Base-by-base conservation (phyloP, 441 rosid species). In the Erodium moschatum region DNA sequence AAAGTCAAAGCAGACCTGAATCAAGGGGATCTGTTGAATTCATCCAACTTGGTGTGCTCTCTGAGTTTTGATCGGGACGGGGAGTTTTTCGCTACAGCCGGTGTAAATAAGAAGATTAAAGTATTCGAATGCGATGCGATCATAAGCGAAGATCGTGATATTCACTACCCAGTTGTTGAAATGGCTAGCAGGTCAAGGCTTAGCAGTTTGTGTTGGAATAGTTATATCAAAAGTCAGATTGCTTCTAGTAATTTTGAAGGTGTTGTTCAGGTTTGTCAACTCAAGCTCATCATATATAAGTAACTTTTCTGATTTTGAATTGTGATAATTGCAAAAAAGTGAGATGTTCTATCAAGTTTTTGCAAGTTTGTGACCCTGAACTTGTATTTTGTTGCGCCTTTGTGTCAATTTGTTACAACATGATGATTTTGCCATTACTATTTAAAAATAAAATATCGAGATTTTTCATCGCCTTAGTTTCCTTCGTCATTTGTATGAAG, bases 241-340 rank as follows among this genome's bases (percentile, higher is more conserved):
- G 97, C 97, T 64, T 91, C 97, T 9, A 91, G 99, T 71, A 94
- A 94, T 84, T 90, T 94, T 70, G 97, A 94, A 74, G 99, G 99
- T 19, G 87, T 89, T 33, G 96, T 94, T 75, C 97, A 94, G 97
- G 99, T 89, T 74, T 20, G 84, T 65, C 65, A n/a, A n/a, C n/a
- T n/a, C n/a, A 29, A 3, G 31, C 31, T 29, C 3, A 29, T 29
- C 0, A 4, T 29, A 29, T 29, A 29, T 29, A 3, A 1, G 29
- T 9, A 8, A 9, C 44, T 40, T 8, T 9, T 40, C 44, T 40
- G 44, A 4, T 40, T 40, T 6, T 40, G 44, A 40, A 40, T 40
- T 8, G 1, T 29, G 31, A 29, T 29, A 1, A 29, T 29, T 29
- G 31, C 31, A 29, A 29, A 29, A 4, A 29, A 29, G 31, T 29